These are phyloP conservation scores for Datura wrightii DNA, from an alignment of 257 asterid species.

Conservation along the genomic window DNA sequence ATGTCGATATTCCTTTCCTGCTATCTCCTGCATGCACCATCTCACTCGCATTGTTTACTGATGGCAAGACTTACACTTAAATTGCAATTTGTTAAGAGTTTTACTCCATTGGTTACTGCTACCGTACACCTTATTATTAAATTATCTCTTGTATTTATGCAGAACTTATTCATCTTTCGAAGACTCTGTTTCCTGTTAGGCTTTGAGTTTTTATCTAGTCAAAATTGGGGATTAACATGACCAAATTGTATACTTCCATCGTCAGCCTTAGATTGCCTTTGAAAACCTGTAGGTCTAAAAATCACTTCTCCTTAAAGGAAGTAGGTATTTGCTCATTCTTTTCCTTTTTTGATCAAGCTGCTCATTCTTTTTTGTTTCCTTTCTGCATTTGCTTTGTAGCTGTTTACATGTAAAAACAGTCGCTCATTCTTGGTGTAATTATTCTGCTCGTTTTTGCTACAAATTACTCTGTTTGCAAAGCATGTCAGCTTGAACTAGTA, in stretches of 20 bases:
- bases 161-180: not conserved
- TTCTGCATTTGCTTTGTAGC: constrained; percentile 16
- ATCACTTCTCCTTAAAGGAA: not conserved
- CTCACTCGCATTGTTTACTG: not conserved
- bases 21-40: not conserved
- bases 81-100: not conserved
- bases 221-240: constrained; percentile 20
- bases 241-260: not conserved
- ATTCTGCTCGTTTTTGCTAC: not conserved
- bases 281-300: constrained; percentile 18
- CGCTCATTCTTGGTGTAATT: not conserved
- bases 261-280: not conserved
- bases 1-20: not conserved
- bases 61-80: not conserved
- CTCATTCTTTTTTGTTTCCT: constrained; percentile 4
- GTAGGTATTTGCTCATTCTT: constrained; percentile 13
- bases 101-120: constrained; percentile 9
- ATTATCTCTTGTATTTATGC: not conserved
- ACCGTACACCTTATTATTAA: not conserved
- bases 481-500: not conserved
- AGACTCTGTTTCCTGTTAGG: not conserved
- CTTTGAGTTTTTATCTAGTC: constrained; percentile 11
- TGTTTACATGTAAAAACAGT: constrained; percentile 1
- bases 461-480: not conserved
- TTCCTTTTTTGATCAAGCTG: constrained; percentile 13